Conservation (phyloP, 2,329 filamentous ascomycete species). For the Didymella sp. region DNA sequence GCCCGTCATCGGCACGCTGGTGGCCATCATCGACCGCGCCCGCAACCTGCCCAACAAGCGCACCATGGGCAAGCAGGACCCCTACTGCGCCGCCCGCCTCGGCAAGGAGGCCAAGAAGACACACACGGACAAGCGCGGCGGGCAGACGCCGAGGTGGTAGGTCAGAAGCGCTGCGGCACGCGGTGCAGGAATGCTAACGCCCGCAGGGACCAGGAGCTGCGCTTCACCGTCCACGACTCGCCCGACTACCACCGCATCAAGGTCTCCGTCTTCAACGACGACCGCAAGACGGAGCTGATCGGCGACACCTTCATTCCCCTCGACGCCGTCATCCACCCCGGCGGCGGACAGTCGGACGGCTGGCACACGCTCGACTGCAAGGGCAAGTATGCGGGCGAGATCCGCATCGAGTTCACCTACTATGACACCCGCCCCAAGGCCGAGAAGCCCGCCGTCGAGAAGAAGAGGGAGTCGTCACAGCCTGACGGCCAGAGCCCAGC, state of each 20-base stretch:
- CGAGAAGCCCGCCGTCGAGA: slow-evolving; percentile 69
- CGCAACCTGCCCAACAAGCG: slow-evolving; percentile 97
- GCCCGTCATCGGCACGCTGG: slow-evolving; percentile 89
- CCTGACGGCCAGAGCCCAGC: slow-evolving; percentile 47
- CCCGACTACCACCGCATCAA: slow-evolving; percentile 96
- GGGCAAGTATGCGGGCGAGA: slow-evolving; percentile 94
- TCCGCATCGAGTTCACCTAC: slow-evolving; percentile 93
- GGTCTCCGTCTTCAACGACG: slow-evolving; percentile 95
- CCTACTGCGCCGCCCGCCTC: slow-evolving; percentile 90
- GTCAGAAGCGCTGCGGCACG: slow-evolving; percentile 32
- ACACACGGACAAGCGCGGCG: slow-evolving; percentile 88
- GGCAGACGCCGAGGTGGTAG: slow-evolving; percentile 95
- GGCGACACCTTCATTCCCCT: slow-evolving; percentile 92
- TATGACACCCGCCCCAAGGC: slow-evolving; percentile 88
- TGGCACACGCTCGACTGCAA: slow-evolving; percentile 90
- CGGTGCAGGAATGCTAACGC: slow-evolving; percentile 21
- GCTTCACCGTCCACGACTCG: slow-evolving; percentile 94
- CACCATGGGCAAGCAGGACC: slow-evolving; percentile 98
- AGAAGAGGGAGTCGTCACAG: slow-evolving; percentile 55
- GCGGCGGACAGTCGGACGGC: slow-evolving; percentile 90
- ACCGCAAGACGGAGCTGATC: slow-evolving; percentile 96
- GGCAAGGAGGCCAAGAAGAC: slow-evolving; percentile 99
- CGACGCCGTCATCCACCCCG: slow-evolving; percentile 77
- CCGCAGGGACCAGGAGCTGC: slow-evolving; percentile 91
- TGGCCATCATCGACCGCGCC: slow-evolving; percentile 89